Percentiles rank a stretch among this genome's conserved stretches.
phyloP scores from a whole-genome alignment of 1,139 yeast genomes.

The Magnusiomyces ingens region DNA sequence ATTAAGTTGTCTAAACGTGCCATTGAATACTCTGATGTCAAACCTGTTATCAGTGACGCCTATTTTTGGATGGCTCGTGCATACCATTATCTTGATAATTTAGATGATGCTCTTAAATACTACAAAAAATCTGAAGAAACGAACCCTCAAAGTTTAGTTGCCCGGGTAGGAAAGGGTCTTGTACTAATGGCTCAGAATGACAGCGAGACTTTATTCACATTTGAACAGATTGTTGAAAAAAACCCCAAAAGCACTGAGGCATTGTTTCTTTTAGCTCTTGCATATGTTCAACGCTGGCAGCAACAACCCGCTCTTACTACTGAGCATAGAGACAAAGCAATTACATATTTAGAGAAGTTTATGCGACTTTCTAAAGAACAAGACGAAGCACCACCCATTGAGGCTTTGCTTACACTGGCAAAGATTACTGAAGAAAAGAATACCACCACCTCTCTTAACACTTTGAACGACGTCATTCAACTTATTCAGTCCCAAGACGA shows the following conservation, averaged over 20 bases:
- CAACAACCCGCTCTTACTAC: neutral
- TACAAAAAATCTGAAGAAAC: constrained; percentile 47
- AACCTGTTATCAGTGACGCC: constrained; percentile 60
- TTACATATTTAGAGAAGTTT: constrained; percentile 65
- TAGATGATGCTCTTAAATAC: constrained; percentile 58
- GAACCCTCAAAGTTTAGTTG: constrained; percentile 50
- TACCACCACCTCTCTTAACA: constrained; percentile 48
- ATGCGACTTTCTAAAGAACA: constrained; percentile 50
- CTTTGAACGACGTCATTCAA: constrained; percentile 54
- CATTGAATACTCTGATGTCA: constrained; percentile 36
- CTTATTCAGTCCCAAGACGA: constrained; percentile 38
- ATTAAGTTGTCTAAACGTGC: constrained; percentile 51
- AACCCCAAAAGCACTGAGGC: constrained; percentile 72
- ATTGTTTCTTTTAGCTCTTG: constrained; percentile 64
- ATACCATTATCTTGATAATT: constrained; percentile 52
- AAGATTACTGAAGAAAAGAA: constrained; percentile 53
- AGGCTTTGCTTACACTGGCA: constrained; percentile 64
- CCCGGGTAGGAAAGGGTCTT: constrained; percentile 81
- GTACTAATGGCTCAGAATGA: constrained; percentile 66
- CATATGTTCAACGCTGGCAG: constrained; percentile 47
- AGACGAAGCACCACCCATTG: constrained; percentile 59
- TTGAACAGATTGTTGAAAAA: constrained; percentile 64
- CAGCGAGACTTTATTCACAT: constrained; percentile 81
- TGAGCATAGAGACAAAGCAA: constrained; percentile 36
- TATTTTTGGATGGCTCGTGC: constrained; percentile 84